phyloP scores from a whole-genome alignment of 2,329 filamentous ascomycete species.

The Fusarium veterinarium region DNA sequence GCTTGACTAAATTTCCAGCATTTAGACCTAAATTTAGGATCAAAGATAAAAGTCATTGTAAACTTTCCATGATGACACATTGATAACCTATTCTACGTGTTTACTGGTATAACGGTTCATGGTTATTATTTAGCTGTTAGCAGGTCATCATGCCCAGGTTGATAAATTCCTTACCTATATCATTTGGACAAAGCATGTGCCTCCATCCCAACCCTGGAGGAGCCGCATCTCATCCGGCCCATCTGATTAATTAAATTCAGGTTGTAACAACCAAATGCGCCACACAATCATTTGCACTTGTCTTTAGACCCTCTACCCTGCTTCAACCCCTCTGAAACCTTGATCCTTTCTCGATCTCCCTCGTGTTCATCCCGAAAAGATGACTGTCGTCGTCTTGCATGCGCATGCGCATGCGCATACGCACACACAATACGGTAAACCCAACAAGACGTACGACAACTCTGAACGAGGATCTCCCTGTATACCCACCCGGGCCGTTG shows the following conservation, averaged over 20 bases:
- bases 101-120: background rate
- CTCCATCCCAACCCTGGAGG: conserved; percentile 7
- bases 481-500: conserved; percentile 40
- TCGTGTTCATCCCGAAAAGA: conserved; percentile 31
- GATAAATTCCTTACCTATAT: background rate
- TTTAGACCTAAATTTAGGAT: conserved; percentile 21
- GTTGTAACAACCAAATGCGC: conserved; percentile 2
- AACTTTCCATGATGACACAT: background rate
- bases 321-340: background rate
- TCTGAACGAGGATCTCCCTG: conserved; percentile 34
- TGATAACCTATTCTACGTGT: background rate
- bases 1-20: conserved; percentile 16
- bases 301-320: conserved; percentile 2
- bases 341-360: conserved; percentile 20
- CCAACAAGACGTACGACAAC: conserved; percentile 33
- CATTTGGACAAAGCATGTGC: background rate
- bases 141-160: background rate
- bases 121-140: background rate
- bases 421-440: conserved; percentile 4
- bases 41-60: background rate
- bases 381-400: conserved; percentile 14
- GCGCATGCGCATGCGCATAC: conserved; percentile 10
- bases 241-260: conserved; percentile 21
- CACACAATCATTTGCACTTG: background rate
- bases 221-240: conserved; percentile 30